Base-by-base conservation (phyloP, 768 basidiomycete species). In the Bullera alba region DNA sequence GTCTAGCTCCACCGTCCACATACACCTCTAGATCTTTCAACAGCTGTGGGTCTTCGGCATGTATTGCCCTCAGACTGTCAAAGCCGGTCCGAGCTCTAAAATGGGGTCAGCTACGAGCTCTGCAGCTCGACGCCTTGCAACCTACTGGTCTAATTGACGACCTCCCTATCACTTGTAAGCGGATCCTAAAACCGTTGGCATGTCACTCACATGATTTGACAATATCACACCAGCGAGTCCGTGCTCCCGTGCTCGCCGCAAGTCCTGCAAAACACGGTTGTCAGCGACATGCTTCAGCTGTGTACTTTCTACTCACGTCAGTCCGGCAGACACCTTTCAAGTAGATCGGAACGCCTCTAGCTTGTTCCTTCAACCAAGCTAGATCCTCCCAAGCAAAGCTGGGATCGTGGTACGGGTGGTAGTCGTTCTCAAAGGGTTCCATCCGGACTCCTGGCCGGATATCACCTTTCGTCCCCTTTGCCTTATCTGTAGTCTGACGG, bases 231-330 rank as follows among this genome's bases (percentile, higher is more conserved):
- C 70, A 6, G 59, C 83, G 17, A 87, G 81, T 14, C 89, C 87
- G 27, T 84, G 81, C 53, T 92, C 82, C 16, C 79, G 81, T n/a
- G 90, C 90, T 43, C 90, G 77, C 35, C 87, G 80, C 0, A 87
- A 87, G 73, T 96, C 92, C 82, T 78, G 42, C 35, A 5, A n/a
- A n/a, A 17, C n/a, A n/a, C n/a, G n/a, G n/a, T n/a, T n/a, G n/a
- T 6, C 23, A 21, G 6, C 57, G 29, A 57, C 46, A 22, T 23
- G 25, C 35, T 38, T 21, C 5, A 22, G 26, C n/a, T 22, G 12
- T 28, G 7, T 16, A n/a, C 22, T 22, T 1, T 14, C n/a, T 29
- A 42, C 68, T 47, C 58, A 75, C 76, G 61, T 90, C 68, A 10
- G 63, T 55, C 32, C 44, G 48, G 32, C 75, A 76, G 4, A 79